A percentile compares a stretch with the other conserved stretches of the same genome.
Evolutionary conservation across 371 early-diverging fungal species (phyloP).

Genomic region (Zancudomyces culisetae): DNA sequence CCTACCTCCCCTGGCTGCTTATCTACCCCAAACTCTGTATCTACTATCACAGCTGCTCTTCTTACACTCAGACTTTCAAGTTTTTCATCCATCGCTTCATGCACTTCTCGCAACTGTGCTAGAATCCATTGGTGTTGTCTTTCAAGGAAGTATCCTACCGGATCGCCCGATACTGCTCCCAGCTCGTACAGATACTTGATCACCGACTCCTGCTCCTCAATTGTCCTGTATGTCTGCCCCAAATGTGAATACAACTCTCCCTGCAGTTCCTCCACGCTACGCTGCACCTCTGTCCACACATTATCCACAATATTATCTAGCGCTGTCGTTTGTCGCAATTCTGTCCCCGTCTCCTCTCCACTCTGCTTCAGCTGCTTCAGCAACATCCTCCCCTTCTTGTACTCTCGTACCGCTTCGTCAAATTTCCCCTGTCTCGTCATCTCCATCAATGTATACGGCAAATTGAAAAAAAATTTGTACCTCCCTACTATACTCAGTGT

Average conservation of each 20-base stretch:
- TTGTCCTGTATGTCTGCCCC: constrained; percentile 51
- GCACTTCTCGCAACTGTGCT: constrained; percentile 45
- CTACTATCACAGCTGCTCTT: constrained; percentile 13
- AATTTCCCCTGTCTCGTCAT: constrained; percentile 62
- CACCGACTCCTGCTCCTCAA: constrained; percentile 78
- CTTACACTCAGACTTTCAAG: constrained; percentile 11
- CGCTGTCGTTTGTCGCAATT: constrained; percentile 33
- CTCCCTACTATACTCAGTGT: constrained; percentile 74
- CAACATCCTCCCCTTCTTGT: constrained; percentile 73
- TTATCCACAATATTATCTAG: constrained; percentile 68
- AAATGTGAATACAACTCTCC: constrained; percentile 52
- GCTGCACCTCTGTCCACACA: constrained; percentile 82
- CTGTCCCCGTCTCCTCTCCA: constrained; percentile 16
- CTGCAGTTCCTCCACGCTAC: constrained; percentile 51
- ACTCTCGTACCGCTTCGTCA: constrained; percentile 84
- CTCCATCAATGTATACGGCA: constrained; percentile 69
- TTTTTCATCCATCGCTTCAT: constrained; percentile 12
- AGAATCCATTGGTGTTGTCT: constrained; percentile 76
- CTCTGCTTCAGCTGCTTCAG: constrained; percentile 22
- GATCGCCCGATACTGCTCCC: constrained; percentile 59
- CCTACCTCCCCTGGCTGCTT: constrained; percentile 13
- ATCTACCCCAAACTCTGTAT: not conserved
- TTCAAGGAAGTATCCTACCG: constrained; percentile 76
- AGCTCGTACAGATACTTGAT: constrained; percentile 33
- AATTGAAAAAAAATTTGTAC: constrained; percentile 84